phyloP scores from a whole-genome alignment of 108 stramenopile species.

The Craspedostauros australis region DNA sequence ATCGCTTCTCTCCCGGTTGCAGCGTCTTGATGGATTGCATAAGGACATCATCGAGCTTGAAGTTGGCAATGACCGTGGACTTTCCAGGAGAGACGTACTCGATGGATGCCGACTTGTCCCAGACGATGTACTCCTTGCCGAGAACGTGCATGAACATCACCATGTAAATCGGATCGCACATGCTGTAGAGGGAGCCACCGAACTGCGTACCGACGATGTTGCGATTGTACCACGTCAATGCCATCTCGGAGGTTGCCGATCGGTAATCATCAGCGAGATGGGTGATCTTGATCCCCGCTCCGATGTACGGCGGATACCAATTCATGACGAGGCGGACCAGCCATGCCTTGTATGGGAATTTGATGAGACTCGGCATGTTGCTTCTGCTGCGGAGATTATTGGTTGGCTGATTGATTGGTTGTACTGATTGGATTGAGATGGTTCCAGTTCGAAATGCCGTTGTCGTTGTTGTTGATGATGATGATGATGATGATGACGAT shows the following conservation, averaged over 20 bases:
- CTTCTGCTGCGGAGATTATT: too few species aligned
- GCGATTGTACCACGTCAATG: slow-evolving; percentile 6
- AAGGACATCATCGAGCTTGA: slow-evolving; percentile 1
- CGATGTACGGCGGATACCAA: slow-evolving; percentile 5
- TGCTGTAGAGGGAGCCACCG: slow-evolving; percentile 6
- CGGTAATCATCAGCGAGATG: slow-evolving; percentile 4
- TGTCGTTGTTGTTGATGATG: too few species aligned
- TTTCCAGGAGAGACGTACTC: slow-evolving; percentile 2
- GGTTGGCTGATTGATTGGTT: too few species aligned
- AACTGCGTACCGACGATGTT: slow-evolving; percentile 11
- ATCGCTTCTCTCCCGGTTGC: not conserved
- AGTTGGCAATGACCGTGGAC: slow-evolving; percentile 10
- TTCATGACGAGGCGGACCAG: too few species aligned
- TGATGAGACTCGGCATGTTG: too few species aligned
- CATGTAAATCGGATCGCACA: slow-evolving; percentile 9
- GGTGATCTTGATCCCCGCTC: slow-evolving; percentile 1
- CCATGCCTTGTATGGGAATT: too few species aligned
- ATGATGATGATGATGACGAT: too few species aligned
- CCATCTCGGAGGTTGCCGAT: not conserved
- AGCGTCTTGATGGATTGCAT: not conserved
- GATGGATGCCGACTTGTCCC: slow-evolving; percentile 8
- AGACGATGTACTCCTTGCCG: slow-evolving; percentile 6
- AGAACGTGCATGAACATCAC: slow-evolving; percentile 1
- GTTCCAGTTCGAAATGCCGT: too few species aligned
- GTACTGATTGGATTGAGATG: too few species aligned